Base-by-base conservation (phyloP, 768 basidiomycete species). In the Leccinellum albellum region DNA sequence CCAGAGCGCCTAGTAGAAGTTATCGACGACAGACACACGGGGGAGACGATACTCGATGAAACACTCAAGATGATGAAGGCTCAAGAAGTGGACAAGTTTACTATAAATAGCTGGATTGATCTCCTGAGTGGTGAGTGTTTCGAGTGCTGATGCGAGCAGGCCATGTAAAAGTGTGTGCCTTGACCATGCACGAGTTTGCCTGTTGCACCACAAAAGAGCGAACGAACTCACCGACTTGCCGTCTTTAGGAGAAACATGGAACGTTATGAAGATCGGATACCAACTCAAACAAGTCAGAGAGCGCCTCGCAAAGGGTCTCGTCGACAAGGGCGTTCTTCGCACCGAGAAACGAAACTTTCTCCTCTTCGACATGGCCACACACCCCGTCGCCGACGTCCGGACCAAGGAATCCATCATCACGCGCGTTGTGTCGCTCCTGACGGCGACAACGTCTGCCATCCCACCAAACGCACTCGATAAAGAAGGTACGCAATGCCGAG, bases 281-380 rank as follows among this genome's bases (percentile, higher is more conserved):
- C 96, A 99, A 73, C 86, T 99, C 48, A 98, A 98, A 73, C 96
- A 98, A 75, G 96, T 98, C 40, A 88, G 96, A 47, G 96, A 99
- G 75, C 90, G 96, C 17, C 87, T 99, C 40, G 94, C 95, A 14
- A 99, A 99, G 71, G 86, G 96, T 3, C 84, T 99, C 40, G 96
- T 98, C 51, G 96, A 99, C 79, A 99, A 99, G 74, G 97, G 96
- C 65, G 86, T 99, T 37, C 84, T 99, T n/a, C 89, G 97, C 51
- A 99, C 96, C 15, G 97, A 98, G 72, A 98, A 99, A 71, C 90
- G 94, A 66, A 98, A 98, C 73, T 99, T 99, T 74, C 83, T 99
- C 50, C 80, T 99, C 29, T 99, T 99, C 75, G 96, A 99, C 77
- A 99, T 99, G 96, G 96, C 97, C 17, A 99, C 96, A 0, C 96